Percentiles rank a stretch among this genome's conserved stretches.
Conservation (phyloP, 2,329 filamentous ascomycete genomes). For the Dothiorella sarmentorum region DNA sequence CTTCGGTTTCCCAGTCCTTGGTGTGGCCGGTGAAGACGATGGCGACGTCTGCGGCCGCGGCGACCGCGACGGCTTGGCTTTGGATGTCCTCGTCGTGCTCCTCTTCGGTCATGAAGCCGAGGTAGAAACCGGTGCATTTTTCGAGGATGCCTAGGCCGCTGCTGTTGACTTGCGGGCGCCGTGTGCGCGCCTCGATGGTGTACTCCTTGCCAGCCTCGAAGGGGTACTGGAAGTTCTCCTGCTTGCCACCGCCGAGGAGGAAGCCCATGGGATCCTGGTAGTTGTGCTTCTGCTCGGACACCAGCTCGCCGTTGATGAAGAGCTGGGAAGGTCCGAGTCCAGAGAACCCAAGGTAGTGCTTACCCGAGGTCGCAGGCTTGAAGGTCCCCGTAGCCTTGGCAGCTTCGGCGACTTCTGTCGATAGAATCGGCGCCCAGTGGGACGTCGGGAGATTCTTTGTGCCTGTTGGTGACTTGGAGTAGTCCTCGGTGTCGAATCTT, state of each 20-base stretch:
- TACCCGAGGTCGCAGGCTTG: conserved; percentile 57
- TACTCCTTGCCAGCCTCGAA: conserved; percentile 61
- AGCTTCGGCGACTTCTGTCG: conserved; percentile 24
- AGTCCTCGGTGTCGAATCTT: conserved; percentile 29
- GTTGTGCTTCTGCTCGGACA: conserved; percentile 51
- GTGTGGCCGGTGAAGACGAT: conserved; percentile 76
- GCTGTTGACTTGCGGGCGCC: conserved; percentile 60
- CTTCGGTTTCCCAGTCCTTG: conserved; percentile 72
- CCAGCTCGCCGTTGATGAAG: conserved; percentile 57
- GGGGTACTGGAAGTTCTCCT: conserved; percentile 56
- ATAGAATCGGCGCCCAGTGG: conserved; percentile 26
- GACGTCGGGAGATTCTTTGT: conserved; percentile 28
- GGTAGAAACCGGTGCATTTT: conserved; percentile 62
- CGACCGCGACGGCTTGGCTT: conserved; percentile 60
- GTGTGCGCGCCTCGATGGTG: conserved; percentile 57
- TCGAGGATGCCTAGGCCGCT: conserved; percentile 66
- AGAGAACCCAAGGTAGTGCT: conserved; percentile 65
- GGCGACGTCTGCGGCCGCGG: conserved; percentile 69
- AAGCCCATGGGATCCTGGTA: conserved; percentile 64
- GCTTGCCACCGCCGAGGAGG: conserved; percentile 9
- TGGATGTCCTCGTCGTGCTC: conserved; percentile 58
- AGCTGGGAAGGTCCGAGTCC: conserved; percentile 63
- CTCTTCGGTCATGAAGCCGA: conserved; percentile 60
- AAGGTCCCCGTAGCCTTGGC: conserved; percentile 23
- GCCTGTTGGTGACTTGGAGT: conserved; percentile 24